Base-by-base conservation (phyloP, 148 eudicot genomes). In the Pharnaceum exiguum region DNA sequence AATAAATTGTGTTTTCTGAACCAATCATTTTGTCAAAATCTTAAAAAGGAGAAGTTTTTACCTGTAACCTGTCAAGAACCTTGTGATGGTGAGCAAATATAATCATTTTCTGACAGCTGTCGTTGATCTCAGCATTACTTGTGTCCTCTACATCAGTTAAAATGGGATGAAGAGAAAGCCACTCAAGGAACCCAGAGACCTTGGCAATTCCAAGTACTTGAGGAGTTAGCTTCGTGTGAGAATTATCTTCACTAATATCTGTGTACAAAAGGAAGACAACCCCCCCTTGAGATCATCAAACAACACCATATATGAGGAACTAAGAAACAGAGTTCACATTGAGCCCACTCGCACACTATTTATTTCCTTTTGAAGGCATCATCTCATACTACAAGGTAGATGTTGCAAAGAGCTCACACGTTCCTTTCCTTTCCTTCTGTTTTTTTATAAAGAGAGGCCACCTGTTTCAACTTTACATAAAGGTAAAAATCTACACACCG, bases 71-170 rank as follows among this genome's bases (percentile, higher is more conserved):
- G 64, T 94, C 95, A 65, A 86, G 78, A 70, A 94, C 99, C 71
- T 76, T 89, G 58, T 79, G 87, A 76, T 94, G 89, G 79, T 94
- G 94, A 75, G 84, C 95, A 82, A 89, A 94, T 61, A 94, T 75
- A 72, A 94, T 89, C 99, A 94, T 94, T 77, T 94, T 94, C 44
- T 82, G 89, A 69, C 79, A 78, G 64, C 81, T 73, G 52, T 59
- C 51, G 46, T 74, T 66, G 60, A 53, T 54, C 46, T 79, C 85
- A 19, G 18, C 24, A 66, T 75, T 57, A 42, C 68, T 72, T 11
- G 69, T 73, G 42, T 47, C 73, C 67, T 75, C 77, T 25, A 63
- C 57, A 63, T 86, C 87, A 46, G 80, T 50, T 59, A 82, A 51
- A 53, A 89, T 72, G 49, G 96, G 89, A 70, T 94, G 99, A 66